A percentile compares a stretch with the other conserved stretches of the same genome.
Conservation (phyloP, 352 stramenopile genomes). For the Aphanomyces stellatus region DNA sequence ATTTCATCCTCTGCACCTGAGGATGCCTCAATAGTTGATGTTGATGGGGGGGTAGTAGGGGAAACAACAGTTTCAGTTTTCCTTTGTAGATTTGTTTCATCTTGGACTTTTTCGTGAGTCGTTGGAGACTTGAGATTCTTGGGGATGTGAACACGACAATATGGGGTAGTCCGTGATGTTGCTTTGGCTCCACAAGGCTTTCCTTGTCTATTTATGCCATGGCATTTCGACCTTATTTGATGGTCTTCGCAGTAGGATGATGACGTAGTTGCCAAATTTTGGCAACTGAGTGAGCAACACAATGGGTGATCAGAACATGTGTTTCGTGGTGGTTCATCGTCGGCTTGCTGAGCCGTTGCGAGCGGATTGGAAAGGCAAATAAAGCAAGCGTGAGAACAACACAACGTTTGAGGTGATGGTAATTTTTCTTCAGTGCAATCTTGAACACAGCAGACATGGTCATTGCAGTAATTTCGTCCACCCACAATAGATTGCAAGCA, state of each 20-base stretch:
- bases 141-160: slow-evolving; percentile 1
- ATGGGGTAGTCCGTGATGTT: not conserved
- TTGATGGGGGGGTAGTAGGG: too few relatives aligned
- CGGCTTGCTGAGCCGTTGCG: slow-evolving; percentile 22
- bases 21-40: too few relatives aligned
- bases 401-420: slow-evolving; percentile 37
- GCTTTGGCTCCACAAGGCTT: slow-evolving; percentile 28
- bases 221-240: slow-evolving; percentile 3
- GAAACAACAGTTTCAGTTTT: slow-evolving; percentile 33
- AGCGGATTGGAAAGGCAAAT: slow-evolving; percentile 32
- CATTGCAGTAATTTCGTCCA: too few relatives aligned
- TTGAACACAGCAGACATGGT: too few relatives aligned
- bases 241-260: slow-evolving; percentile 41
- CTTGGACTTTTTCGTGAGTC: too few relatives aligned
- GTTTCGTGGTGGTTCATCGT: slow-evolving; percentile 42
- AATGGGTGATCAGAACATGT: slow-evolving; percentile 39
- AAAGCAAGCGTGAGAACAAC: slow-evolving; percentile 46
- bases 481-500: too few relatives aligned
- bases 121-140: not conserved
- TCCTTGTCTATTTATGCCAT: slow-evolving; percentile 25
- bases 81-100: slow-evolving; percentile 21
- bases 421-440: too few relatives aligned
- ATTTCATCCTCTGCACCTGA: too few relatives aligned
- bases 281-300: slow-evolving; percentile 41
- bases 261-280: slow-evolving; percentile 26